A percentile compares a stretch with the other conserved stretches of the same genome.
phyloP scores from a whole-genome alignment of 495 filamentous ascomycete species.

The Mycothermus thermophilus region DNA sequence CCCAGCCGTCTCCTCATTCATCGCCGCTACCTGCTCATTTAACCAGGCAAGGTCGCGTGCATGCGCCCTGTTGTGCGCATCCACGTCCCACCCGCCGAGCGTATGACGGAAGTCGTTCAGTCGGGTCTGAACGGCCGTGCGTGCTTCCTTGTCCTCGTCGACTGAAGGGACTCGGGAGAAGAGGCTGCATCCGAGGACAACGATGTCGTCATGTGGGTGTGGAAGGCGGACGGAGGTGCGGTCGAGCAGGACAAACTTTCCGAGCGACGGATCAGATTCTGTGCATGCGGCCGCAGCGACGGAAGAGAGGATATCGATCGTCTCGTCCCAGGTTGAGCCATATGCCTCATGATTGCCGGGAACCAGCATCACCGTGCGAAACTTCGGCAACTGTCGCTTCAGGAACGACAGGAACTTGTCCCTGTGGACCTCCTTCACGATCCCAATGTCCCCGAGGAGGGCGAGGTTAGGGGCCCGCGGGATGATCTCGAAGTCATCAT shows the following conservation, averaged over 20 bases:
- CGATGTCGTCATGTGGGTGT: background rate
- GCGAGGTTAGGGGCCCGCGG: slow-evolving; percentile 37
- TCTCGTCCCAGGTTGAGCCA: slow-evolving; percentile 25
- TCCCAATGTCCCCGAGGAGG: slow-evolving; percentile 45
- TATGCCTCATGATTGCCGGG: slow-evolving; percentile 47
- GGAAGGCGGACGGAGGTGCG: background rate
- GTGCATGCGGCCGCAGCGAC: background rate
- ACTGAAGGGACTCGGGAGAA: slow-evolving; percentile 27
- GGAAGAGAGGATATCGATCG: slow-evolving; percentile 12
- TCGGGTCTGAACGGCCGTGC: slow-evolving; percentile 16
- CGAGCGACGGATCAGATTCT: background rate
- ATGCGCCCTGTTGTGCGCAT: background rate
- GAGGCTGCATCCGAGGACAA: slow-evolving; percentile 16
- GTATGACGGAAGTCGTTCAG: slow-evolving; percentile 40
- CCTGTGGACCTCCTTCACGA: slow-evolving; percentile 20
- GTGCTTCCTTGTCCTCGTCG: slow-evolving; percentile 14
- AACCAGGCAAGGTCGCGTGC: slow-evolving; percentile 36
- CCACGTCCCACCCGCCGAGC: slow-evolving; percentile 6
- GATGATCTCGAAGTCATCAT: slow-evolving; percentile 32
- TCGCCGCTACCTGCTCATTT: slow-evolving; percentile 29
- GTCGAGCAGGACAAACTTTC: slow-evolving; percentile 1
- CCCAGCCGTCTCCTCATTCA: slow-evolving; percentile 12
- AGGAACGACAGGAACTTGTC: slow-evolving; percentile 31
- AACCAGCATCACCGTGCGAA: slow-evolving; percentile 36
- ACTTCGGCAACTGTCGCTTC: slow-evolving; percentile 29